phyloP scores from a whole-genome alignment of 164 flowering plant genomes.

The Taxillus chinensis region DNA sequence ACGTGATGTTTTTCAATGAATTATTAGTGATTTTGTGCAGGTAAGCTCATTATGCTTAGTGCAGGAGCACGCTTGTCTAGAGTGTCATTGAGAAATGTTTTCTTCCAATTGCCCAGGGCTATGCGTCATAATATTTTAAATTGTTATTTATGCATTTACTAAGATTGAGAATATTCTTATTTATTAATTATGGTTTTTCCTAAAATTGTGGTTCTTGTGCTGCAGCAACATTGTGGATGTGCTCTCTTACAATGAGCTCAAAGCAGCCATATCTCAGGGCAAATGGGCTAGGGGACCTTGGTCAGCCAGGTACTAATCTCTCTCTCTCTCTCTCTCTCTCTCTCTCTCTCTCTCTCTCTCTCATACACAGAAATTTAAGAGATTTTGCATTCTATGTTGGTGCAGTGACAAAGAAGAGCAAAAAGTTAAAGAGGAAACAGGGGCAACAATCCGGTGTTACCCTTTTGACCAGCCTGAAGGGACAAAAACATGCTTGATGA shows the following conservation, averaged over 20 bases:
- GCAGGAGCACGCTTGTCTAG: no score
- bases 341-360: neutral
- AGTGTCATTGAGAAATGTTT: no score
- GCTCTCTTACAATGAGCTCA: slow-evolving; percentile 73
- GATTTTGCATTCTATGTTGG: neutral
- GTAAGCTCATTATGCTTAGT: no score
- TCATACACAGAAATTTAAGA: neutral
- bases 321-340: neutral
- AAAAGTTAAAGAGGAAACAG: slow-evolving; percentile 86
- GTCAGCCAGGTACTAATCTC: slow-evolving; percentile 63
- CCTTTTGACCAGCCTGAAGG: slow-evolving; percentile 86
- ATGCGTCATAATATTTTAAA: no score
- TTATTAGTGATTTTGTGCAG: no score
- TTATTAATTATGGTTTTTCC: neutral
- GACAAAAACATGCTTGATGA: slow-evolving; percentile 66
- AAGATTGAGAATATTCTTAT: no score
- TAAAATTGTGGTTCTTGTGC: neutral
- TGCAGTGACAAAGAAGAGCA: slow-evolving; percentile 71
- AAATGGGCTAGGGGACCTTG: slow-evolving; percentile 99
- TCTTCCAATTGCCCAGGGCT: no score
- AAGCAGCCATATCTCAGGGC: slow-evolving; percentile 63
- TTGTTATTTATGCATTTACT: no score
- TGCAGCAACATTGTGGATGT: slow-evolving; percentile 88
- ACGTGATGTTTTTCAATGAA: no score
- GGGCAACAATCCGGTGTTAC: slow-evolving; percentile 85